Evolutionary conservation across 805 yeast species (phyloP), one percentile per base, ranked within the genome.

Genomic region (Yarrowia hollandica): DNA sequence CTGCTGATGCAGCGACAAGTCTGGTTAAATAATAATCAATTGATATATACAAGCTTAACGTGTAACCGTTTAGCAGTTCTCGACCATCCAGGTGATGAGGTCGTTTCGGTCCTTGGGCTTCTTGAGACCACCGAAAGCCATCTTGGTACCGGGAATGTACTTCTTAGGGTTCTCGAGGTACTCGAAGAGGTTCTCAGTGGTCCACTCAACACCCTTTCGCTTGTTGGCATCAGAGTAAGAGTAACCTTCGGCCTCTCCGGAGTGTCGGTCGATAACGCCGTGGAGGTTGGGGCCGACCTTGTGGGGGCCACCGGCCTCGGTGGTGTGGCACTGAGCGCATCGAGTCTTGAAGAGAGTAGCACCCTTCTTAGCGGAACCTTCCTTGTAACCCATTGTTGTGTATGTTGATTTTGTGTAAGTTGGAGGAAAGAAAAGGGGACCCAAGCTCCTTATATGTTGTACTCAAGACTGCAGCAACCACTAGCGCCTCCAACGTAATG

Each of bases 51-150:
- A 44, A 11, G 18, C 14, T 7, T 18, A 37, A 14, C n/a, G n/a
- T n/a, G n/a, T n/a, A 37, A 33, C n/a, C 2, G 19, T 66, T 71
- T 72, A 59, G 70, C 73, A 63, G 74, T 77, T 71, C 60, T 68
- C 68, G 73, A 73, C 71, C 63, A 92, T 82, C 87, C 90, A 92
- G 70, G 98, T 83, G 72, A 92, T 79, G 76, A 94, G 80, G 77
- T 94, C 98, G 80, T 89, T 88, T 86, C 98, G 90, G 83, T 94
- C 99, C 86, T 90, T 92, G 66, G 90, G 86, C 84, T 94, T 94
- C 91, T 94, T 94, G 79, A 94, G 84, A 81, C 99, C 99, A 80
- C 97, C 99, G 72, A 92, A 94, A 66, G 99, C 98, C 99, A 94
- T 94, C 88, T 94, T 94, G 82, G 98, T 94, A 78, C 99, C 99